Evolutionary conservation across 2,329 filamentous ascomycete genomes (phyloP).

Genomic region (Ophiocordyceps unilateralis): DNA sequence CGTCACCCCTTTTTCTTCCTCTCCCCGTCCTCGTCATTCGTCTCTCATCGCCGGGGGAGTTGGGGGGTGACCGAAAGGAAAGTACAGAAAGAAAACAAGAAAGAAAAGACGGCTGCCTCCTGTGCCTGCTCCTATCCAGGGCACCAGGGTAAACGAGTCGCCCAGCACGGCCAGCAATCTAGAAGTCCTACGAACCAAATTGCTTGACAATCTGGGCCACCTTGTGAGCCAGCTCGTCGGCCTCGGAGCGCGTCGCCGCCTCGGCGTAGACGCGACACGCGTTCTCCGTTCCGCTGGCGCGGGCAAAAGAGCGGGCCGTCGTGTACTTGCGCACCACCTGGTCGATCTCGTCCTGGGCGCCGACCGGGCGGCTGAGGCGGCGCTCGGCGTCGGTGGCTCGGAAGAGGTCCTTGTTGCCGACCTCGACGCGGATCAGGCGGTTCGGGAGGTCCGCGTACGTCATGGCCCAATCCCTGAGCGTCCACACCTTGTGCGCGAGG

Average conservation of each 20-base stretch:
- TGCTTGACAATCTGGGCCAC: slow-evolving; percentile 61
- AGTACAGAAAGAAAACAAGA: not conserved
- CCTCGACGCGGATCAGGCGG: slow-evolving; percentile 82
- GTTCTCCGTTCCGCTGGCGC: slow-evolving; percentile 90
- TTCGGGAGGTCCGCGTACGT: slow-evolving; percentile 93
- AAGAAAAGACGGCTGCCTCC: too few relatives aligned
- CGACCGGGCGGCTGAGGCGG: slow-evolving; percentile 60
- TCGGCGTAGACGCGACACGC: slow-evolving; percentile 93
- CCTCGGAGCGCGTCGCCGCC: slow-evolving; percentile 74
- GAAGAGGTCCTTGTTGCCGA: slow-evolving; percentile 76
- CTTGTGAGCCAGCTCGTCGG: slow-evolving; percentile 75
- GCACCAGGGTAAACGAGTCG: not conserved
- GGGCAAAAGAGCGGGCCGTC: slow-evolving; percentile 75
- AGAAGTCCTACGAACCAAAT: slow-evolving; percentile 17
- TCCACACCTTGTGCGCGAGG: slow-evolving; percentile 87
- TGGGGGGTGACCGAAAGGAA: not conserved
- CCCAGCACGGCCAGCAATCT: not conserved
- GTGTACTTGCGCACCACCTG: slow-evolving; percentile 78
- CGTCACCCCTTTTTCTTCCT: not conserved
- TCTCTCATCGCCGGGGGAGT: not conserved
- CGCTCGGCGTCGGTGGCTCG: slow-evolving; percentile 85
- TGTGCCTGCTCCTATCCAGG: not conserved
- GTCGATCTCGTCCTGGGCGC: slow-evolving; percentile 76
- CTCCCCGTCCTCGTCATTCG: not conserved
- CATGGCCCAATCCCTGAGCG: slow-evolving; percentile 73